Evolutionary conservation across 2,329 filamentous ascomycete genomes (phyloP), one percentile per base, ranked within the genome.

Genomic region (Celoporthe dispersa): DNA sequence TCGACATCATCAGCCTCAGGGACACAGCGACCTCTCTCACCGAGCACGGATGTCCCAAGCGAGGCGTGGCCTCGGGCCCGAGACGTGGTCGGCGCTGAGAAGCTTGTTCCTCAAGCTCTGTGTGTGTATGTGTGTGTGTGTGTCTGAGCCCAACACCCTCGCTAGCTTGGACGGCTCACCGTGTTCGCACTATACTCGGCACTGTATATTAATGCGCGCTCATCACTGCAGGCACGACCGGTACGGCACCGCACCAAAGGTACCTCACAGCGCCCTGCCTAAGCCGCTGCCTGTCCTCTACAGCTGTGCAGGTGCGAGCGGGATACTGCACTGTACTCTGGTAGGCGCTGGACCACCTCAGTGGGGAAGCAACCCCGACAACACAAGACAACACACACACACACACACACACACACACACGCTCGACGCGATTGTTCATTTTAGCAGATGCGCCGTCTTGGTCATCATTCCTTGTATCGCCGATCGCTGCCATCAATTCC

Each of bases 391-490:
- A 48, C 41, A n/a, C 44, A 48, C 19, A 48, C 3, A 22, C 44
- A 48, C 16, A n/a, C 22, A 6, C 7, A 48, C 44, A 57, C 53
- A 19, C 14, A 16, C 37, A 48, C 44, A 12, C 4, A 57, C 53
- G 12, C 53, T 57, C 53, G 28, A 57, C 53, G 53, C 53, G 53
- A 57, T 33, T 7, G 44, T 48, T 14, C 28, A 19, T 19, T 9
- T n/a, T 31, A 57, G 53, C 53, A 57, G 53, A 57, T 19, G 28
- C 4, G 12, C 53, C 25, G 25, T 57, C 28, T 57, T 57, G 53
- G 53, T 57, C 25, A 31, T 57, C 53, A 57, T 57, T 57, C 53
- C 53, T 57, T 31, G 53, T 57, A 31, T 31, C 25, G 53, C 25
- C 53, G 53, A 57, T 57, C 53, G 19, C 53, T 57, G 14, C 28